Evolutionary conservation across 2,329 filamentous ascomycete genomes (phyloP).

Genomic region (Pseudopithomyces maydicus): DNA sequence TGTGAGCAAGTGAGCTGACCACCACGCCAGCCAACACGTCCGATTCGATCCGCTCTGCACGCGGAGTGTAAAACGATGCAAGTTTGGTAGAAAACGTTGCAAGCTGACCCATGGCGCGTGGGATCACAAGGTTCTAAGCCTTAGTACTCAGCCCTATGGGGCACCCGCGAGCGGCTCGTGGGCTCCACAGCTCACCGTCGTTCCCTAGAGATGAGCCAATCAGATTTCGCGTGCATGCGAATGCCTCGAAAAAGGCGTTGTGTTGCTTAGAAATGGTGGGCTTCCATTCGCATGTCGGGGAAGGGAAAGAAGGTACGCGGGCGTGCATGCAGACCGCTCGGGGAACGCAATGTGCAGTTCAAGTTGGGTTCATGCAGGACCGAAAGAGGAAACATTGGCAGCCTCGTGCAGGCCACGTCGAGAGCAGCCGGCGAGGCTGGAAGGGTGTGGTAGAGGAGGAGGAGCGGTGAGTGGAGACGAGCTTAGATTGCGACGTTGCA

Average conservation of each 20-base stretch:
- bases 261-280: constrained; percentile 1
- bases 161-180: constrained; percentile 10
- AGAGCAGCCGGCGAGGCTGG: background rate
- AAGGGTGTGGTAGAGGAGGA: constrained; percentile 2
- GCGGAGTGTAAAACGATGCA: constrained; percentile 2
- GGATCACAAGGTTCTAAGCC: constrained; percentile 17
- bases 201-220: constrained; percentile 21
- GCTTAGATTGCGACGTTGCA: constrained; percentile 8
- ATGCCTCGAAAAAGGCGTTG: constrained; percentile 10
- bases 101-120: constrained; percentile 11
- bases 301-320: background rate
- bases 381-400: background rate
- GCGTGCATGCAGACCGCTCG: constrained; percentile 6
- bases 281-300: background rate
- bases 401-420: background rate
- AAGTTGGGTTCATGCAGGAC: background rate
- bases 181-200: constrained; percentile 33
- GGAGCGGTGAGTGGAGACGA: constrained; percentile 6
- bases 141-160: constrained; percentile 31
- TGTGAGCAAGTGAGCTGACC: constrained; percentile 13
- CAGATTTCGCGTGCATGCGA: background rate
- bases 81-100: constrained; percentile 9
- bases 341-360: constrained; percentile 2
- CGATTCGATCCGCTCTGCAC: constrained; percentile 20
- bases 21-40: constrained; percentile 17